Evolutionary conservation across 495 filamentous ascomycete species (phyloP).

Genomic region (Trichoderma asperelloides): DNA sequence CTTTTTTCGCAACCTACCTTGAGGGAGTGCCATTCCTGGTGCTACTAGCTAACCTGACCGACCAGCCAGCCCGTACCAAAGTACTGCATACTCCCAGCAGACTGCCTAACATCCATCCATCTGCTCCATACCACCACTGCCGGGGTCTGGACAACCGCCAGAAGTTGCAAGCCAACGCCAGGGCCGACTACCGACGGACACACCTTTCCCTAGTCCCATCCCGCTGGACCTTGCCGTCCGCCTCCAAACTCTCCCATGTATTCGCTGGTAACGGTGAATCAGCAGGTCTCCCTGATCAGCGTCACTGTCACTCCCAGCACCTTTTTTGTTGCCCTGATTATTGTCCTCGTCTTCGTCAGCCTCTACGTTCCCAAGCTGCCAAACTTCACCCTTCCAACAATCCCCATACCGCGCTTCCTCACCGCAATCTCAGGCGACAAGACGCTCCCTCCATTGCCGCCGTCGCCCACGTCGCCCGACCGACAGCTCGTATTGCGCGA

Average conservation of each 20-base stretch:
- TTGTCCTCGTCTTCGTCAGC: slow-evolving; percentile 41
- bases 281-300: slow-evolving; percentile 44
- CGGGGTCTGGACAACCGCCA: not conserved
- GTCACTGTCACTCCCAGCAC: slow-evolving; percentile 45
- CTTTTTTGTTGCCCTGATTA: slow-evolving; percentile 39
- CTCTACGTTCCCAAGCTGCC: slow-evolving; percentile 35
- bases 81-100: not conserved
- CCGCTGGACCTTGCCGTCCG: slow-evolving; percentile 7
- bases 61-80: not conserved
- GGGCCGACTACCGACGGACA: slow-evolving; percentile 6
- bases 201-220: slow-evolving; percentile 2
- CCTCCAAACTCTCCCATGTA: slow-evolving; percentile 22
- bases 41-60: not conserved
- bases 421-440: not conserved
- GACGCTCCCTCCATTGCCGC: slow-evolving; percentile 1
- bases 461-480: slow-evolving; percentile 11
- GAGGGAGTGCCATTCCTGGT: too few species aligned
- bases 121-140: not conserved
- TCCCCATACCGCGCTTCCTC: slow-evolving; percentile 1
- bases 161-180: not conserved
- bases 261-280: slow-evolving; percentile 43
- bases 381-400: slow-evolving; percentile 10
- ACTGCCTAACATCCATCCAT: not conserved
- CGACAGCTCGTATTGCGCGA: not conserved
- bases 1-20: not conserved